These are phyloP conservation scores for Lepidium sativum DNA, from an alignment of 345 rosid genomes.

Conservation along the genomic window DNA sequence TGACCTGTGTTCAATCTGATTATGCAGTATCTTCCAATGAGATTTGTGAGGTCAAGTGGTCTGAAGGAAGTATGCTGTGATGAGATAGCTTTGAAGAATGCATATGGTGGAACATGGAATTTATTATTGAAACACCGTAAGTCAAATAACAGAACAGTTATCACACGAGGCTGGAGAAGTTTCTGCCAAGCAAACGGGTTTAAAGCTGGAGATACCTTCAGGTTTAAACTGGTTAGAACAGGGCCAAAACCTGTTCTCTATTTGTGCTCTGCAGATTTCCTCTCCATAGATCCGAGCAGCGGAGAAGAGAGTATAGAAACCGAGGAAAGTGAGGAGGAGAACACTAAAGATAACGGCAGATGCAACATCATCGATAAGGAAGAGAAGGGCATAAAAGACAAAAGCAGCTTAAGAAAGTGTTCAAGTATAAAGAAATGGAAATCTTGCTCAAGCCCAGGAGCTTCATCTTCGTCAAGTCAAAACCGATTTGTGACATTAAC, in stretches of 20 bases:
- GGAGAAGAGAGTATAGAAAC: slow-evolving; percentile 1
- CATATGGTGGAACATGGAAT: slow-evolving; percentile 3
- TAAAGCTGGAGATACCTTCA: slow-evolving; percentile 4
- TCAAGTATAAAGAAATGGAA: neutral
- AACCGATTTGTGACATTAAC: slow-evolving; percentile 15
- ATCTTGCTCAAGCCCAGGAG: neutral
- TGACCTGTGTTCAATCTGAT: neutral
- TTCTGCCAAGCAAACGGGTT: slow-evolving; percentile 15
- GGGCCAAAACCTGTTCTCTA: neutral
- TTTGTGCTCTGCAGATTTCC: neutral
- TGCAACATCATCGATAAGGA: neutral
- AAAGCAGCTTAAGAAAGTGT: neutral
- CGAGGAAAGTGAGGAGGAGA: neutral
- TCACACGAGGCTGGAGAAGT: slow-evolving; percentile 20
- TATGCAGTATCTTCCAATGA: slow-evolving; percentile 18
- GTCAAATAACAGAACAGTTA: neutral
- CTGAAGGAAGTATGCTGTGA: neutral
- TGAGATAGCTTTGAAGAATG: slow-evolving; percentile 16
- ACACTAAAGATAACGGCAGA: neutral
- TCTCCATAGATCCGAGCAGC: neutral
- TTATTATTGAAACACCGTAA: neutral
- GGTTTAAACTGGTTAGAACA: slow-evolving; percentile 10
- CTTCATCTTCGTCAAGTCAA: slow-evolving; percentile 3
- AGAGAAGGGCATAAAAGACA: neutral
- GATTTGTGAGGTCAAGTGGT: slow-evolving; percentile 16